These are phyloP conservation scores for Cyclospora cayetanensis DNA, from an alignment of 169 alveolate species.

Conservation along the genomic window DNA sequence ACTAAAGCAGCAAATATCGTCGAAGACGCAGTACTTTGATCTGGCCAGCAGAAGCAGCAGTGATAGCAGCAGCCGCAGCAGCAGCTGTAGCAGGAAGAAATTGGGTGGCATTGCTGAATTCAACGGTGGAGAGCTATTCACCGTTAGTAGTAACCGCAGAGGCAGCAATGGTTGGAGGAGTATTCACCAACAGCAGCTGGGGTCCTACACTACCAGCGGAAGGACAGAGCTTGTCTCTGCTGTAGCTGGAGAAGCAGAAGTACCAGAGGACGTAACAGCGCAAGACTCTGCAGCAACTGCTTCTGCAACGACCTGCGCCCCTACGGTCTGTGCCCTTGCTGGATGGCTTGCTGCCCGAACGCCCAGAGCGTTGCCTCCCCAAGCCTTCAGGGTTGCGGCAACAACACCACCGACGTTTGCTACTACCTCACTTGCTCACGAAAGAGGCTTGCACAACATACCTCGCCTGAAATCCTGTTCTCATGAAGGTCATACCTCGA, in stretches of 20 bases:
- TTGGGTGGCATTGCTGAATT: neutral
- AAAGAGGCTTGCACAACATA: too few relatives aligned
- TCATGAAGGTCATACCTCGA: too few relatives aligned
- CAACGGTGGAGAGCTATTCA: neutral
- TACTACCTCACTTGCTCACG: too few relatives aligned
- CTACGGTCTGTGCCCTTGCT: too few relatives aligned
- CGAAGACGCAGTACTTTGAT: neutral
- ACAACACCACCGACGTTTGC: too few relatives aligned
- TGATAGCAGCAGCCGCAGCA: slow-evolving; percentile 13
- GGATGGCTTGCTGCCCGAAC: too few relatives aligned
- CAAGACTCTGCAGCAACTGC: neutral
- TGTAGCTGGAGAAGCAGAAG: neutral
- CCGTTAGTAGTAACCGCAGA: neutral
- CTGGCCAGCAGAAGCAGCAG: slow-evolving; percentile 17
- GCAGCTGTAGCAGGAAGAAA: neutral
- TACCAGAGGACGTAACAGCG: neutral
- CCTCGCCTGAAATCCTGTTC: too few relatives aligned
- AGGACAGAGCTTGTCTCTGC: too few relatives aligned
- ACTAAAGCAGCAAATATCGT: neutral
- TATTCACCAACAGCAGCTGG: neutral
- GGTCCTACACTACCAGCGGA: too few relatives aligned
- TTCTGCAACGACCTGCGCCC: neutral
- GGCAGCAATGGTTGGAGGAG: neutral
- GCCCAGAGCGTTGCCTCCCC: too few relatives aligned
- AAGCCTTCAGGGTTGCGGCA: too few relatives aligned